Evolutionary conservation across 2,329 filamentous ascomycete species (phyloP).

Genomic region (Botryotinia convoluta): DNA sequence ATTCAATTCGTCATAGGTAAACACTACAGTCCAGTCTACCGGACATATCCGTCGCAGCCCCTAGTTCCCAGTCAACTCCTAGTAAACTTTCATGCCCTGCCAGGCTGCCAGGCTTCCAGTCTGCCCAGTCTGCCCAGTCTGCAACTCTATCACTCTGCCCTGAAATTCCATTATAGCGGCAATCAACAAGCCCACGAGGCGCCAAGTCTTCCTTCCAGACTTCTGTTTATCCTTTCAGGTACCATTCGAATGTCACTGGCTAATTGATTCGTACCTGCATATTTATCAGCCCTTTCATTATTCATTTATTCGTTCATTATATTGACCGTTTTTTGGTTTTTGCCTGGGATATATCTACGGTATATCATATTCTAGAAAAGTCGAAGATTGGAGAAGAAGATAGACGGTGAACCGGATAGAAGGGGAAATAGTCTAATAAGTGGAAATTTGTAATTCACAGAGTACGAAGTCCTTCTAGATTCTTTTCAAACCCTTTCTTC

Average conservation of each 20-base stretch:
- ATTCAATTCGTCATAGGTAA: too few species aligned
- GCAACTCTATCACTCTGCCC: neutral
- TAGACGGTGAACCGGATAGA: neutral
- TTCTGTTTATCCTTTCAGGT: neutral
- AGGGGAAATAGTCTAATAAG: neutral
- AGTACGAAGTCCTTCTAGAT: neutral
- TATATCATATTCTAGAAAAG: neutral
- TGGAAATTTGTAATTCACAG: neutral
- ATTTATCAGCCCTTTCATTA: neutral
- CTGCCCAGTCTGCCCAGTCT: rapidly evolving
- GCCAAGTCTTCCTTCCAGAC: neutral
- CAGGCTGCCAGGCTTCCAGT: neutral
- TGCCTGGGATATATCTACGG: neutral
- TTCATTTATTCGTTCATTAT: neutral
- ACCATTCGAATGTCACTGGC: neutral
- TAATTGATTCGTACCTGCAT: neutral
- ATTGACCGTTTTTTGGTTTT: neutral
- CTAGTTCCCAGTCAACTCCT: neutral
- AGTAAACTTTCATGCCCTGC: neutral
- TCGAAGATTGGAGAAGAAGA: neutral
- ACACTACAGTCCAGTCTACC: neutral
- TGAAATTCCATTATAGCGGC: neutral
- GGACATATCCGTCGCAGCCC: neutral
- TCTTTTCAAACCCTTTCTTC: neutral
- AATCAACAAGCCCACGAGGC: neutral